Evolutionary conservation across 1,139 yeast genomes (phyloP).

Genomic region (Suhomyces bokatorum): DNA sequence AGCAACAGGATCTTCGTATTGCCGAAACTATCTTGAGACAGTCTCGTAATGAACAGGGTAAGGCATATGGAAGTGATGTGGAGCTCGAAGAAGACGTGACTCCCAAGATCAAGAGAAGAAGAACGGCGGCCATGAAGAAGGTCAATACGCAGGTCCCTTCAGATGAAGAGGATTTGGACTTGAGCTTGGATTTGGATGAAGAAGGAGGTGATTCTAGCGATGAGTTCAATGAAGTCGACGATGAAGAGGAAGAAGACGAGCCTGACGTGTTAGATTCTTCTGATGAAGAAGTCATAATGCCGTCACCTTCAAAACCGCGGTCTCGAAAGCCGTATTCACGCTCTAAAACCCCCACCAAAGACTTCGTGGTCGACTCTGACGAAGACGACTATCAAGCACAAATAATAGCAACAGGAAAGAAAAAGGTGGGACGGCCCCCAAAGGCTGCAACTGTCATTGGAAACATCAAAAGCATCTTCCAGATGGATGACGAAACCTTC

Average conservation of each 20-base stretch:
- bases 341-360: background rate
- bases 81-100: slow-evolving; percentile 32
- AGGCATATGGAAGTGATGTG: slow-evolving; percentile 31
- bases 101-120: slow-evolving; percentile 1
- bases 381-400: background rate
- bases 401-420: slow-evolving; percentile 8
- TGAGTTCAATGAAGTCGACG: slow-evolving; percentile 5
- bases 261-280: slow-evolving; percentile 4
- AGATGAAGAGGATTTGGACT: slow-evolving; percentile 5
- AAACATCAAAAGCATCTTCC: slow-evolving; percentile 39
- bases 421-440: slow-evolving; percentile 36
- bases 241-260: slow-evolving; percentile 13
- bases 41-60: slow-evolving; percentile 22
- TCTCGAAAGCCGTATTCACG: background rate
- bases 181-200: slow-evolving; percentile 1
- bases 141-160: slow-evolving; percentile 2
- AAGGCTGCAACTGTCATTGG: slow-evolving; percentile 35
- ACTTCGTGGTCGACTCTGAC: background rate
- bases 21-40: slow-evolving; percentile 45
- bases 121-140: slow-evolving; percentile 4
- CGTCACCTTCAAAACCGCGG: background rate
- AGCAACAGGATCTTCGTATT: slow-evolving; percentile 40
- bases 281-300: slow-evolving; percentile 9
- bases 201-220: background rate
- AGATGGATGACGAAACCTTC: slow-evolving; percentile 30